Evolutionary conservation across 805 yeast genomes (phyloP), one percentile per base, ranked within the genome.

Genomic region (Kluyveromyces lactis): DNA sequence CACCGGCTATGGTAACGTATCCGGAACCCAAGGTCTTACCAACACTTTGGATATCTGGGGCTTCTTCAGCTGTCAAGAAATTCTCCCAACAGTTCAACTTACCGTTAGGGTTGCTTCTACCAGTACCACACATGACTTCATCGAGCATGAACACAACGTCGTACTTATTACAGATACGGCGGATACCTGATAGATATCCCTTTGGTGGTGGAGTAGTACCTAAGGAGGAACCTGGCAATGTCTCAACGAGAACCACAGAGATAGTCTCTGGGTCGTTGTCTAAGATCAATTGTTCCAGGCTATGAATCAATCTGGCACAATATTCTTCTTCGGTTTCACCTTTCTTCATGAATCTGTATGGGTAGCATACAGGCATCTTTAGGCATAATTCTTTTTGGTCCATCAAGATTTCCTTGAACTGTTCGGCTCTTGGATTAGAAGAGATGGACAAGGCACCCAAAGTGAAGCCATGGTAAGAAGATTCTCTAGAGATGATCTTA

Each of bases 91-190:
- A 71, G 55, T 61, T 65, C 45, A 65, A 62, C 21, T 65, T 63
- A 27, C 78, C 77, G 31, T 53, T 48, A n/a, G 59, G 57, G 42
- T 52, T 50, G 43, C 67, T 58, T 50, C 79, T 66, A 17, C 78
- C 79, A 29, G 71, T 66, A 26, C 79, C 79, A 51, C 75, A 72
- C 77, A 73, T 72, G 32, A 73, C 73, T 56, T 74, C 79, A 48
- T 74, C 79, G 36, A 72, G 55, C 58, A 71, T 63, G 47, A 74
- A 58, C 31, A 73, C 52, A 29, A 70, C 63, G 33, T 71, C 77
- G 53, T 72, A 73, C 52, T 73, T 73, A 55, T 69, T 67, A 51
- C 77, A 72, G 36, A 74, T 52, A 28, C 60, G 66, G 38, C 70
- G 56, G 32, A 66, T 56, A 12, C 72, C 75, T 39, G 66, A 69